Evolutionary conservation across 2,329 filamentous ascomycete genomes (phyloP), one percentile per base, ranked within the genome.

Genomic region (Epichloe aotearoae): DNA sequence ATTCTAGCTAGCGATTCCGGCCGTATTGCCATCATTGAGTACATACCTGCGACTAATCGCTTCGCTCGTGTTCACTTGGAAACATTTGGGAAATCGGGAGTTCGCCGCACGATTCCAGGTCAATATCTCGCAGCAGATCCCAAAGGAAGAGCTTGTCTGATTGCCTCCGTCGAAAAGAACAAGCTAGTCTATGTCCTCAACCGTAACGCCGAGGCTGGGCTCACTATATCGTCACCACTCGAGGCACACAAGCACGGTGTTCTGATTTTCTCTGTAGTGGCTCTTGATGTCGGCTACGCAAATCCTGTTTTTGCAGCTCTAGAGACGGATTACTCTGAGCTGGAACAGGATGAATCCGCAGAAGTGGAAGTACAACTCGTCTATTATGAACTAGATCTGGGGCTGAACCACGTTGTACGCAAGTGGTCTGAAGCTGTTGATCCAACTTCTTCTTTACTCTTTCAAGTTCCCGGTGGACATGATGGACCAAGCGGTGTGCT

Each of bases 151-250:
- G 94, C 94, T 50, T 95, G 91, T 64, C 76, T 98, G 64, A 87
- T 97, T 54, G 88, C 93, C 11, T 91, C 90, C 5, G 78, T 90
- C 51, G 94, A 98, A 72, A 98, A 98, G 78, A 98, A 97, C 73
- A 98, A 98, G 73, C 84, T 98, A 51, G 93, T 98, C 58, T 98
- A 98, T 69, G 90, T 98, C 61, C 76, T 98, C 59, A 97, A 97
- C 69, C 84, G 94, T 57, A 95, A 95, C 70, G 80, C 89, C 3
- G 88, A 96, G 68, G 90, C 89, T 17, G 88, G 95, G 66, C 80
- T 98, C 61, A 94, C 90, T 39, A 98, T 98, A 46, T 97, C 93
- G 5, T 98, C 93, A 15, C 93, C 93, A 1, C 77, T 98, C 19
- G 94, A 98, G 69, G 94, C 93, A 2, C 91, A 98, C 69, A 94